Base-by-base conservation (phyloP, 495 filamentous ascomycete genomes). In the Xylaria intraflava region DNA sequence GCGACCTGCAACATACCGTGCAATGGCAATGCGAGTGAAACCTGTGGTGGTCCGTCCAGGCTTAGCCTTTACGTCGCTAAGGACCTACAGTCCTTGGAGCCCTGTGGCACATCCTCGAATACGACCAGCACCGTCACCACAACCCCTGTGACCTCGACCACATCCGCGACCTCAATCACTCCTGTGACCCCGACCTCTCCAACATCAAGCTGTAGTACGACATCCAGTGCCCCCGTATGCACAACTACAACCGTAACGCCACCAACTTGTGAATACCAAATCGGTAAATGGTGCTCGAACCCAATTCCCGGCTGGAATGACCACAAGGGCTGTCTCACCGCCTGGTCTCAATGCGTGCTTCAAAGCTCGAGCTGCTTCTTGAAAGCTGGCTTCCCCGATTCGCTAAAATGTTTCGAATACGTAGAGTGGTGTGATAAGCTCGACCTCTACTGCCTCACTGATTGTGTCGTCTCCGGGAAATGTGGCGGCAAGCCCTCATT, bases 281-380 rank as follows among this genome's bases (percentile, higher is more conserved):
- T 73, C 58, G 76, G 76, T 42, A 71, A 67, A 26, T 79, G 76
- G 76, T 79, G 76, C 64, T 72, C 72, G 10, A 60, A 62, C n/a
- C 71, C 73, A 5, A 47, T 79, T 10, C 75, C 76, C 27, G 52
- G 66, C 55, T 79, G 68, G 66, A 51, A 57, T n/a, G 71, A 73
- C 54, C 31, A 58, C 20, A 31, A 60, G 4, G 45, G 55, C 27
- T 79, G 76, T 63, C 61, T 65, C 41, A 39, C 31, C 1, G 65
- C 70, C 22, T 65, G 63, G 31, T 62, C 70, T 11, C 59, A 60
- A 31, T 79, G 76, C 61, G 46, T 53, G 10, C 52, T 77, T 19
- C 74, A 78, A 56, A 55, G 71, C 7, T 53, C 74, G n/a, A 65
- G 69, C 51, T 79, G 76, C 67, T 77, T 76, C 69, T 54, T 64